phyloP scores from a whole-genome alignment of 805 yeast genomes.

The Ogataea nonfermentans region DNA sequence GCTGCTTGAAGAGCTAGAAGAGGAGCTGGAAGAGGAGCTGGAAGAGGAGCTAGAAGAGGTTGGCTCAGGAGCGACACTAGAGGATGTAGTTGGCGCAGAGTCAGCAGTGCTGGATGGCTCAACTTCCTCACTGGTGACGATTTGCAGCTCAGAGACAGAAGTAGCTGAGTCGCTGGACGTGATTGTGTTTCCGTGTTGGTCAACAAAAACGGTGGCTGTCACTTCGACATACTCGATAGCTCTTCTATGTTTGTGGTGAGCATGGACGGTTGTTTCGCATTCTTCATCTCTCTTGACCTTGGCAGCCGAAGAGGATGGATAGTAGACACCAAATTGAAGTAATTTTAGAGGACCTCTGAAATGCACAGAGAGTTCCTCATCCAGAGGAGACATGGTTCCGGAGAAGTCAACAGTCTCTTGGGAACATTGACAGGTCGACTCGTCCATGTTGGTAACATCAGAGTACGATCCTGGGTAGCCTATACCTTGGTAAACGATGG shows the following conservation, averaged over 20 bases:
- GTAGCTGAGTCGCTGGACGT: slow-evolving; percentile 27
- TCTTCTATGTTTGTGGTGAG: slow-evolving; percentile 54
- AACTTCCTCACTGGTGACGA: not conserved
- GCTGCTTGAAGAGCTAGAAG: slow-evolving; percentile 17
- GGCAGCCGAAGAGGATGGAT: slow-evolving; percentile 50
- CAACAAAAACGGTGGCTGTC: slow-evolving; percentile 74
- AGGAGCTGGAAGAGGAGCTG: slow-evolving; percentile 26
- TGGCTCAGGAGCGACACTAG: slow-evolving; percentile 23
- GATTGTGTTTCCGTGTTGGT: slow-evolving; percentile 49
- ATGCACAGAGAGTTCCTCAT: slow-evolving; percentile 85
- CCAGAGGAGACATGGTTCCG: slow-evolving; percentile 75
- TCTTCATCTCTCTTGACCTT: slow-evolving; percentile 38
- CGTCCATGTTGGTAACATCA: slow-evolving; percentile 73
- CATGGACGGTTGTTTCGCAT: slow-evolving; percentile 43
- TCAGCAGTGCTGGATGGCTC: slow-evolving; percentile 10
- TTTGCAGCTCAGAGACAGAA: slow-evolving; percentile 18
- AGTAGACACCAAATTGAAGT: slow-evolving; percentile 86
- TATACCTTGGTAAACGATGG: slow-evolving; percentile 53
- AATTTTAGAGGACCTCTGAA: slow-evolving; percentile 87
- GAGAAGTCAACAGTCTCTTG: slow-evolving; percentile 55
- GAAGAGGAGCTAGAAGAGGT: slow-evolving; percentile 21
- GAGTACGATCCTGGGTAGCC: slow-evolving; percentile 79
- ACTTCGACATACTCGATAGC: slow-evolving; percentile 68
- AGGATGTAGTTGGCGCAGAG: slow-evolving; percentile 5
- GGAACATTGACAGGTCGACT: slow-evolving; percentile 64